phyloP scores from a whole-genome alignment of 495 filamentous ascomycete genomes.

The Lindgomyces ingoldianus region DNA sequence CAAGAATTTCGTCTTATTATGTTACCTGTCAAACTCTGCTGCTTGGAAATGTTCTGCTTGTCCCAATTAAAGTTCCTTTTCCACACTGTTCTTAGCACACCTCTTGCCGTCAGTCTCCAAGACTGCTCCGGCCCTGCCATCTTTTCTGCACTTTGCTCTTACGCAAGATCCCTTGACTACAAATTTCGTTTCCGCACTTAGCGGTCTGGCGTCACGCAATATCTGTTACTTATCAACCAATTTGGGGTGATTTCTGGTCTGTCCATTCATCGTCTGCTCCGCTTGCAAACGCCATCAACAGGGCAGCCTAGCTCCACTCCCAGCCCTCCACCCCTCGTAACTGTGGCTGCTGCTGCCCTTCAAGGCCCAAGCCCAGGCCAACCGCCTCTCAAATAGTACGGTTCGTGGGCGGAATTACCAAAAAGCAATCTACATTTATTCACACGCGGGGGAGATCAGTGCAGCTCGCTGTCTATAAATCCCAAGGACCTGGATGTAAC shows the following conservation, averaged over 20 bases:
- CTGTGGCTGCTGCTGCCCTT: background rate
- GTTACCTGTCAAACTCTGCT: slow-evolving; percentile 10
- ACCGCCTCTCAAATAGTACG: background rate
- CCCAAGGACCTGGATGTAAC: slow-evolving; percentile 24
- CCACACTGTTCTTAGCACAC: background rate
- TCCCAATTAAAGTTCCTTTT: background rate
- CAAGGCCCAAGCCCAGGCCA: background rate
- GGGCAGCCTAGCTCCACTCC: background rate
- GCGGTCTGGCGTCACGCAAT: slow-evolving; percentile 24
- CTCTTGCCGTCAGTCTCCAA: too few species aligned
- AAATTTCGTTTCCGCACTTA: background rate
- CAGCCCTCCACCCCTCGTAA: background rate
- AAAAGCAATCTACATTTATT: slow-evolving; percentile 15
- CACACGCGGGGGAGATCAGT: background rate
- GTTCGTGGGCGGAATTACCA: background rate
- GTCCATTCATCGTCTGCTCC: background rate
- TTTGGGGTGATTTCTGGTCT: background rate
- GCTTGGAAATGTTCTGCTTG: background rate
- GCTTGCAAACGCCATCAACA: background rate
- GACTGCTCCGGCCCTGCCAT: background rate
- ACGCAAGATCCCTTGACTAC: background rate
- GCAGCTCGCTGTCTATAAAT: slow-evolving; percentile 20
- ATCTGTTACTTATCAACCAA: background rate
- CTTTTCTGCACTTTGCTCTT: background rate
- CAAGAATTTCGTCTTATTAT: slow-evolving; percentile 11